phyloP scores from a whole-genome alignment of 2,329 filamentous ascomycete genomes.

The Ambrosiella xylebori region DNA sequence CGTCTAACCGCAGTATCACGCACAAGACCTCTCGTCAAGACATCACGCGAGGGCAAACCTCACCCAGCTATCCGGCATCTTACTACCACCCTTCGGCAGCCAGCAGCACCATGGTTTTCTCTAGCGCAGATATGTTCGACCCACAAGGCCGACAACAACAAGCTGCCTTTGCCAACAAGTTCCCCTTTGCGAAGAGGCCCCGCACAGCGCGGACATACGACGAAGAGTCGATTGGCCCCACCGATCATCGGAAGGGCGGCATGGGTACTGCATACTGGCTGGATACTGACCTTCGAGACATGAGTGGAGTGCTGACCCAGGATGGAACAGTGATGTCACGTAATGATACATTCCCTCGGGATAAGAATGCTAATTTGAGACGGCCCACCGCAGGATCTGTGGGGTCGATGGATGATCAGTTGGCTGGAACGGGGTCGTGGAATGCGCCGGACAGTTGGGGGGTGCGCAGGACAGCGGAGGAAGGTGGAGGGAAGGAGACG shows the following conservation, averaged over 20 bases:
- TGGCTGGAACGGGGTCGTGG: conserved; percentile 43
- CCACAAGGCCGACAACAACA: conserved; percentile 11
- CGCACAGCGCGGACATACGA: conserved; percentile 31
- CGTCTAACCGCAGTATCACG: conserved; percentile 21
- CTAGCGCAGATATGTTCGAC: conserved; percentile 9
- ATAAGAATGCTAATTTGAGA: background rate
- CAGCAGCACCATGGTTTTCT: conserved; percentile 6
- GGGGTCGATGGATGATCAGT: conserved; percentile 19
- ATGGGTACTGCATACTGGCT: conserved; percentile 53
- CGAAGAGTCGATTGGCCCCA: conserved; percentile 43
- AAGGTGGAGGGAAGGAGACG: conserved; percentile 46
- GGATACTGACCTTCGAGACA: conserved; percentile 74
- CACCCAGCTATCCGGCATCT: conserved; percentile 14
- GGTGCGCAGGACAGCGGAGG: conserved; percentile 57
- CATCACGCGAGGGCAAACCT: conserved; percentile 23
- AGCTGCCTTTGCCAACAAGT: conserved; percentile 40
- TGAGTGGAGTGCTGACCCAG: conserved; percentile 44
- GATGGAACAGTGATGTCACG: background rate
- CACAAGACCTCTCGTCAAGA: conserved; percentile 30
- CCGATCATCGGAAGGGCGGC: conserved; percentile 33
- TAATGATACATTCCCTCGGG: conserved; percentile 5
- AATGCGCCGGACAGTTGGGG: conserved; percentile 95
- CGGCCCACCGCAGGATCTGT: conserved; percentile 6
- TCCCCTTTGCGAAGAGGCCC: conserved; percentile 42
- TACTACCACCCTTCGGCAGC: conserved; percentile 4